Evolutionary conservation across 2,329 filamentous ascomycete species (phyloP), one percentile per base, ranked within the genome.

Genomic region (Xylariales sp.): DNA sequence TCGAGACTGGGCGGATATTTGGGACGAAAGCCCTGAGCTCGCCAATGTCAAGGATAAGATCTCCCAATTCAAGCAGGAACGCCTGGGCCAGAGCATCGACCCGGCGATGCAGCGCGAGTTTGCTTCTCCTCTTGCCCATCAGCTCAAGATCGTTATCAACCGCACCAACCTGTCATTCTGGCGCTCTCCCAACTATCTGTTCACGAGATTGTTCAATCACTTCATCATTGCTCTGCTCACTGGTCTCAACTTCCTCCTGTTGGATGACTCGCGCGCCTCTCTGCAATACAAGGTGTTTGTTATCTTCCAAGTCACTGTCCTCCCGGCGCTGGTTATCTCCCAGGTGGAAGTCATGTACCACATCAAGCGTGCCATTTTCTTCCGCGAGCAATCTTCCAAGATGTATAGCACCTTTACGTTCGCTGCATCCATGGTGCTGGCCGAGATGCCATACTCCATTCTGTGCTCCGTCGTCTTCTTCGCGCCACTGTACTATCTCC

Each of bases 281-380:
- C 72, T 95, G 5, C 89, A 95, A 61, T 86, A 93, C 67, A 82
- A 83, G 43, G 76, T 95, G 45, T 95, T 95, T 61, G 79, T 91
- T 61, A 86, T 93, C 59, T 95, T 95, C 76, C 88, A 94, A 59
- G 79, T 89, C 36, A 88, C 87, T 0, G 85, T 95, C 16, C 72
- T 95, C 18, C 88, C 88, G 0, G 85, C 86, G 1, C 70, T 94
- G 20, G 88, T 95, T 58, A 78, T 95, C 40, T 80, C 82, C 1
- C 88, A 94, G 54, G 84, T 94, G 38, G 85, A 95, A 60, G 79
- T 84, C 28, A 90, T 89, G 66, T 95, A 86, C 59, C 83, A 89
- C 54, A 69, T 90, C 52, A 82, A 84, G 44, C 78, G 88, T 29
- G 73, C 86, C 54, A 83, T 94, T 46, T 90, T 87, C 67, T 93